These are phyloP conservation scores for Metahyphopichia silvanorum DNA, from an alignment of 805 yeast species.

Conservation along the genomic window DNA sequence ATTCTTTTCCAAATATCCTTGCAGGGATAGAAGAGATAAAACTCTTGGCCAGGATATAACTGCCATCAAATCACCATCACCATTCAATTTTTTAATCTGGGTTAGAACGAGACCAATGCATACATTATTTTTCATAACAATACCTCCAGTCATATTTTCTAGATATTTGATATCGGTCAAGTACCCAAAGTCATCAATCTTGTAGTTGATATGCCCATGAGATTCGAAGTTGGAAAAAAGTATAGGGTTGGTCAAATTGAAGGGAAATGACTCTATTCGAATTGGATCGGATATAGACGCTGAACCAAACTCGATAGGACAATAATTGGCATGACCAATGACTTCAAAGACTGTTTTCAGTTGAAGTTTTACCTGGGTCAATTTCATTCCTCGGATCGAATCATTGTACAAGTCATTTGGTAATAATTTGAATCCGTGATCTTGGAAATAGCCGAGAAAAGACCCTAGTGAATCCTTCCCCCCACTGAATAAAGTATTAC, in stretches of 20 bases:
- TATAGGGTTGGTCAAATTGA: conserved; percentile 28
- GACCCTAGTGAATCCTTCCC: conserved; percentile 5
- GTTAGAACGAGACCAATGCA: conserved; percentile 40
- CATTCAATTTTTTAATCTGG: conserved; percentile 33
- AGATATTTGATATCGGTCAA: conserved; percentile 40
- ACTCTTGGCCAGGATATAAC: conserved; percentile 26
- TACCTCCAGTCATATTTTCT: conserved; percentile 46
- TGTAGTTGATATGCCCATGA: conserved; percentile 22
- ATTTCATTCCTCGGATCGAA: conserved; percentile 4
- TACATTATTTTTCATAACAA: conserved; percentile 11
- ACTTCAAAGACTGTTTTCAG: neutral
- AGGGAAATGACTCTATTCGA: conserved; percentile 20
- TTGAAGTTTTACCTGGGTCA: conserved; percentile 5
- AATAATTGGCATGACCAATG: neutral
- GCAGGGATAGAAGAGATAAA: conserved; percentile 3
- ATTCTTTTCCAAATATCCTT: too few relatives aligned
- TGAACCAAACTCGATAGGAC: conserved; percentile 2
- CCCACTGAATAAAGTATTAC: too few relatives aligned
- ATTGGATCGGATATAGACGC: conserved; percentile 8
- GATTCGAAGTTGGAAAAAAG: conserved; percentile 22
- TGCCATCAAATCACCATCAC: conserved; percentile 43
- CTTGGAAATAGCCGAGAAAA: conserved; percentile 14
- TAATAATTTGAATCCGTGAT: conserved; percentile 17
- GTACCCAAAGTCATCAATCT: conserved; percentile 15
- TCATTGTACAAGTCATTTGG: conserved; percentile 16